Percentiles rank a stretch among this genome's conserved stretches.
Conservation (phyloP, 768 basidiomycete species). For the Suillus paluster region DNA sequence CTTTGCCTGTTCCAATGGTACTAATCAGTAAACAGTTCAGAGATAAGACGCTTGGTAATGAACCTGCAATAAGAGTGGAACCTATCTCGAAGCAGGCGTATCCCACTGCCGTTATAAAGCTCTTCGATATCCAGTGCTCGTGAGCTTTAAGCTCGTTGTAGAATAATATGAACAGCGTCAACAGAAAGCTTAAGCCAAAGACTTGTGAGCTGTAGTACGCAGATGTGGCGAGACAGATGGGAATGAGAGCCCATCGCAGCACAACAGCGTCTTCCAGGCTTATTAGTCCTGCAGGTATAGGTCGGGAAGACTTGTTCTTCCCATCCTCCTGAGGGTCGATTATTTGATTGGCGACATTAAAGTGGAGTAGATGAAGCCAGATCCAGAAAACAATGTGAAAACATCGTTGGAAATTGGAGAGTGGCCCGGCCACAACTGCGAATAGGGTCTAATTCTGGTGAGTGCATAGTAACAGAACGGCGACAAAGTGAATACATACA, state of each 20-base stretch:
- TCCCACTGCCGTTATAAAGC: conserved; percentile 36
- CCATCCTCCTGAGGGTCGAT: conserved; percentile 46
- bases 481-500: conserved; percentile 32
- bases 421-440: conserved; percentile 37
- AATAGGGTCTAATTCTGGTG: conserved; percentile 35
- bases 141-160: conserved; percentile 44
- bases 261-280: conserved; percentile 36
- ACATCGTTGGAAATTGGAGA: conserved; percentile 20
- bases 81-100: conserved; percentile 39
- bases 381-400: conserved; percentile 44
- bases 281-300: conserved; percentile 49
- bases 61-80: conserved; percentile 38
- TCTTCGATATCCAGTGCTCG: conserved; percentile 33
- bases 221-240: conserved; percentile 41
- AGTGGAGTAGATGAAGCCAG: conserved; percentile 50
- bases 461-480: background rate
- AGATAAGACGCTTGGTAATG: conserved; percentile 5
- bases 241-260: conserved; percentile 42
- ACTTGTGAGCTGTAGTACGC: conserved; percentile 35
- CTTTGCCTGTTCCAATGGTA: conserved; percentile 19
- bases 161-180: conserved; percentile 31
- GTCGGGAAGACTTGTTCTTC: conserved; percentile 49
- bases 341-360: conserved; percentile 50
- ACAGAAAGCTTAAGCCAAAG: conserved; percentile 35
- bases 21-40: background rate